A percentile compares a stretch with the other conserved stretches of the same genome.
phyloP scores from a whole-genome alignment of 305 asterid species.

The Solanum hybrid region DNA sequence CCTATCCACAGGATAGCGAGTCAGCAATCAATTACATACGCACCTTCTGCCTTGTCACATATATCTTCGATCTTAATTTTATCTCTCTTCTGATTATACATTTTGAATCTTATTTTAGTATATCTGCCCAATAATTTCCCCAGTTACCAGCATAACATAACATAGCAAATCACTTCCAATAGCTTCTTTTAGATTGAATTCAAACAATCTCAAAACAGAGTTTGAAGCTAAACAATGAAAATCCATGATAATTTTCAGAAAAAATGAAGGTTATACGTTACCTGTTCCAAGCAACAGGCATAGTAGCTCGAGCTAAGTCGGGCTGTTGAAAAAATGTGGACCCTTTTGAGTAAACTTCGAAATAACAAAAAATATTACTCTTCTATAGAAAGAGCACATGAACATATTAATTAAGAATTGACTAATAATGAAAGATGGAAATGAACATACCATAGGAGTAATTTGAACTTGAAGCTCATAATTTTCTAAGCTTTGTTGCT shows the following conservation, averaged over 20 bases:
- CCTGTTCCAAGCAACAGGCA: background rate
- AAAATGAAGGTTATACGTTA: background rate
- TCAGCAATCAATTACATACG: background rate
- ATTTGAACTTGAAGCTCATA: no score
- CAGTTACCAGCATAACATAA: background rate
- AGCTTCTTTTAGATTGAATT: background rate
- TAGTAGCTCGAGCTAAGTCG: background rate
- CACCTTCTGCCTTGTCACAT: background rate
- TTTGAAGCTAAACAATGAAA: background rate
- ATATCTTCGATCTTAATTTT: background rate
- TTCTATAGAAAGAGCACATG: no score
- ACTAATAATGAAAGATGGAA: no score
- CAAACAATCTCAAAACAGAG: background rate
- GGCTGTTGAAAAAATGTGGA: background rate
- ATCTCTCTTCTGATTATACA: background rate
- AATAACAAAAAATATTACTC: no score
- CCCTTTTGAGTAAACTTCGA: background rate
- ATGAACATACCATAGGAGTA: no score
- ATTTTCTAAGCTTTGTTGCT: no score
- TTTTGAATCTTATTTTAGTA: background rate
- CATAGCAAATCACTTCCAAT: background rate
- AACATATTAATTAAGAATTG: no score
- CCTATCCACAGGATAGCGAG: background rate
- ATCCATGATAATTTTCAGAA: background rate
- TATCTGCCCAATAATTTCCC: background rate